Base-by-base conservation (phyloP, 371 early-diverging fungal species). In the Fennellomyces sp. region DNA sequence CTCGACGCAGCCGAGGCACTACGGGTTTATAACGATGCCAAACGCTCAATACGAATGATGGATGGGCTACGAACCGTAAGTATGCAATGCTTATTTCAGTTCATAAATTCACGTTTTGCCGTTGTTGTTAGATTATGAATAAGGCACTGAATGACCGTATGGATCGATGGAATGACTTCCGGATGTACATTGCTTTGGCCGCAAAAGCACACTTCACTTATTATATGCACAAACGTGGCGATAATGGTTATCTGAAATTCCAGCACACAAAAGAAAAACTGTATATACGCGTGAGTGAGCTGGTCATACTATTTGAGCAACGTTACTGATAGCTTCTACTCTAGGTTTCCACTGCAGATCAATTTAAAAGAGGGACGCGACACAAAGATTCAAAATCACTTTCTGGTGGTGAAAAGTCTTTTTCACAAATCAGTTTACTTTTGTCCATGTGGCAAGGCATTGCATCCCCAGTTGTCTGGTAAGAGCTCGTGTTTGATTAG, bases 361-460 rank as follows among this genome's bases (percentile, higher is more conserved):
- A 76, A 38, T 72, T 66, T 28, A 63, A 60, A 28, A 76, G 72
- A 51, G 77, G 81, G 15, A 65, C 68, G 2, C 73, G 77, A 23
- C 76, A 92, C 54, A 95, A 94, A 66, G 96, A 97, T 68, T 91
- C 95, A 12, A 88, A 87, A 56, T 91, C 93, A 2, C 84, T 99
- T 10, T 95, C 96, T 21, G 99, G 99, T 13, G 99, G 99, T 33
- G 99, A 99, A 79, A 97, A 99, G 72, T 96, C 97, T n/a, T 99
- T 95, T 68, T 92, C 98, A 0, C 97, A 98, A 19, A 89, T 99
- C 33, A 99, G 98, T 70, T 80, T 99, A 52, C 80, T 99, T 25
- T 76, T 99, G 49, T 80, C 97, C 11, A 77, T 99, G 29, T 99
- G 99, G 99, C 94, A 97, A 51, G 87, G 92, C 19, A 94, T 99